These are phyloP conservation scores for Fistulifera pelliculosa DNA, from an alignment of 108 stramenopile species.

Conservation along the genomic window DNA sequence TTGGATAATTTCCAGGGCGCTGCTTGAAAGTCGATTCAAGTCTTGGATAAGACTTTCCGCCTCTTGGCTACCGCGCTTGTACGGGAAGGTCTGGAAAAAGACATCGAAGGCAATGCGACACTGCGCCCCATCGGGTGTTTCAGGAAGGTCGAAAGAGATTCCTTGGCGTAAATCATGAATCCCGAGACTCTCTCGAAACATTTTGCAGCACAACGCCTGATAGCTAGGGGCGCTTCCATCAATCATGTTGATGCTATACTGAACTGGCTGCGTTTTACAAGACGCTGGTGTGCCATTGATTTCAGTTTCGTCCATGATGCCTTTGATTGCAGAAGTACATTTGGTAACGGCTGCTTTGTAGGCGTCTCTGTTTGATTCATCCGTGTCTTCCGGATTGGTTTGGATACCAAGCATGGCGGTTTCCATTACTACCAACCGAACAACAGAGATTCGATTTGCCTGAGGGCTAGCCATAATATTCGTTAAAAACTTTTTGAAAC, in stretches of 20 bases:
- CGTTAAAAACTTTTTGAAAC: neutral
- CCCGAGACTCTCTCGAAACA: neutral
- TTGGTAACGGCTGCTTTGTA: neutral
- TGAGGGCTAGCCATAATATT: neutral
- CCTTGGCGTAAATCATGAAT: neutral
- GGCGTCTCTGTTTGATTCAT: neutral
- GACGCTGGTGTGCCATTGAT: neutral
- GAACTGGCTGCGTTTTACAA: neutral
- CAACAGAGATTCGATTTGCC: neutral
- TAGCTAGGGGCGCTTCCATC: neutral
- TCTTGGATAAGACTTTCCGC: neutral
- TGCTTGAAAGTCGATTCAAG: neutral
- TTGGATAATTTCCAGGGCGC: neutral
- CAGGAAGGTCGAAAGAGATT: neutral
- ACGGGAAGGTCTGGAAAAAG: neutral
- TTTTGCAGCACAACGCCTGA: neutral
- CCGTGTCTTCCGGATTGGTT: neutral
- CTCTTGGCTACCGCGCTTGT: neutral
- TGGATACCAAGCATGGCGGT: neutral
- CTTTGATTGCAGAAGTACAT: conserved; percentile 4
- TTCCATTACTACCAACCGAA: neutral
- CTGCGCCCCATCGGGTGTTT: conserved; percentile 2
- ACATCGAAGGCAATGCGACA: neutral
- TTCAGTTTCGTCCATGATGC: neutral
- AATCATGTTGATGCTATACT: neutral